Evolutionary conservation across 345 rosid species (phyloP), one percentile per base, ranked within the genome.

Genomic region (Brassica cretica): DNA sequence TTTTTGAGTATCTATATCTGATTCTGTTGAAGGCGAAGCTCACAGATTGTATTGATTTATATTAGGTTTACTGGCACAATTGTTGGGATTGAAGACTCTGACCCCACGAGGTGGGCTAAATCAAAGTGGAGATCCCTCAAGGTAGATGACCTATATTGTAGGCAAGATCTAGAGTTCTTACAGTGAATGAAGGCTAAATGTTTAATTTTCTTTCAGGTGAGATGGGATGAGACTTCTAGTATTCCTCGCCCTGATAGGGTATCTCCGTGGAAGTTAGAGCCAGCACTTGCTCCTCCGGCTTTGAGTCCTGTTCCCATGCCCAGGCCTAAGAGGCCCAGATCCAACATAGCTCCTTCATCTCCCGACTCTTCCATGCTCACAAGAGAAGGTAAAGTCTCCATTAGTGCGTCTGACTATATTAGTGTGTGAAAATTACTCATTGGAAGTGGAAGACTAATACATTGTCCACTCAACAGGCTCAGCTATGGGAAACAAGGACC

Each of bases 251-350:
- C 94, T n/a, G 94, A 89, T 10, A 84, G 93, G 81, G 98, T 93
- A 64, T 93, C 98, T 30, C 94, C 94, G 3, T 91, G 97, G 98
- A 89, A 89, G 77, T 75, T 93, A 76, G 97, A 93, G 75, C 94
- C 97, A 80, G 90, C 93, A 33, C 44, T 89, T 78, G 86, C 98
- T 78, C 94, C 94, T 68, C 87, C 90, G 69, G 89, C 94, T 14
- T 75, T 89, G 46, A 88, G 81, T 82, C 88, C 89, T 25, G 86
- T 87, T 78, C 88, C 92, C 14, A 71, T 84, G 78, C 76, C 90
- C 15, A 84, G 91, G 79, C 81, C 86, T 6, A 93, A 91, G 72
- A 86, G 94, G 84, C 84, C 88, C 11, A 81, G 97, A 56, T 29
- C 92, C 64, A 89, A 66, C 72, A 73, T 88, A 58, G 76, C 82